A percentile compares a stretch with the other conserved stretches of the same genome.
Conservation (phyloP, 345 rosid species). For the Rhodamnia rubescens region DNA sequence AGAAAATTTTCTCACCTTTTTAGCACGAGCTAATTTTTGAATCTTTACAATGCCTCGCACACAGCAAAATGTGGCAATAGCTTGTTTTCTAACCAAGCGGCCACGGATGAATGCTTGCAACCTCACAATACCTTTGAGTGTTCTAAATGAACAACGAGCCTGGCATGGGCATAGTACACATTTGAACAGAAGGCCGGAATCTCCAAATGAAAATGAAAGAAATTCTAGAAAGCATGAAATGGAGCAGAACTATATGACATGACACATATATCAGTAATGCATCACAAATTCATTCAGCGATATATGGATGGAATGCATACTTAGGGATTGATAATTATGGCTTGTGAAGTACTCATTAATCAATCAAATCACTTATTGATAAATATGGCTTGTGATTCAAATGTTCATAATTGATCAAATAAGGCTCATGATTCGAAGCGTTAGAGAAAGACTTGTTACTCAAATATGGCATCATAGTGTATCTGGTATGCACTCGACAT, state of each 20-base stretch:
- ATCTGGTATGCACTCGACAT: neutral
- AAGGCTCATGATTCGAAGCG: neutral
- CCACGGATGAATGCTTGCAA: slow-evolving; percentile 77
- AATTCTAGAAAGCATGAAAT: neutral
- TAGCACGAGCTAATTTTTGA: slow-evolving; percentile 56
- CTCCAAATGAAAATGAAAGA: neutral
- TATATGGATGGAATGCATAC: neutral
- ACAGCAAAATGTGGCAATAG: slow-evolving; percentile 59
- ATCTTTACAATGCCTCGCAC: slow-evolving; percentile 51
- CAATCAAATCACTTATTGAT: neutral
- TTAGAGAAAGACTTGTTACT: neutral
- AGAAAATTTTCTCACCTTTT: slow-evolving; percentile 31
- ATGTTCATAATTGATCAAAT: neutral
- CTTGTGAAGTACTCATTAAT: neutral
- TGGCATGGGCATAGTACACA: slow-evolving; percentile 11
- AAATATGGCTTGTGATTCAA: neutral
- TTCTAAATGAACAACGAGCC: slow-evolving; percentile 52
- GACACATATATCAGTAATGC: neutral
- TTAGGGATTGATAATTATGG: neutral
- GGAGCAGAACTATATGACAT: neutral
- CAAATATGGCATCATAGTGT: neutral
- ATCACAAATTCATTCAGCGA: neutral
- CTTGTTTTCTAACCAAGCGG: slow-evolving; percentile 77
- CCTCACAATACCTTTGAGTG: slow-evolving; percentile 46
- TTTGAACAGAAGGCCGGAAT: neutral